Evolutionary conservation across 495 filamentous ascomycete species (phyloP).

Genomic region (Penicillium cosmopolitanum): DNA sequence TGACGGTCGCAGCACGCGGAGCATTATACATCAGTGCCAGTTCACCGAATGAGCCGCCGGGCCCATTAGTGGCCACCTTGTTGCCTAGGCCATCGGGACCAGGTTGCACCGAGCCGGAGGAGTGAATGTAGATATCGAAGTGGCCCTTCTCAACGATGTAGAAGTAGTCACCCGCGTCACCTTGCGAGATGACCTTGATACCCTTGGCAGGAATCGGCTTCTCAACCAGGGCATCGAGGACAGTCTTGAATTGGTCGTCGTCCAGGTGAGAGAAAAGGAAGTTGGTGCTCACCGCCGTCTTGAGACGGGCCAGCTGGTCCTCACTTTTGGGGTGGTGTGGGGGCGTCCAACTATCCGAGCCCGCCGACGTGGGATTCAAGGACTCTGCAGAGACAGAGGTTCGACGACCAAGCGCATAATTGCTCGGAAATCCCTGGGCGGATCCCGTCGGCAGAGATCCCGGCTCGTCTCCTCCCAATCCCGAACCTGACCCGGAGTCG

Average conservation of each 20-base stretch:
- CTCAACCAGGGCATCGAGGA: slow-evolving; percentile 89
- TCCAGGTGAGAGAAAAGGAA: slow-evolving; percentile 95
- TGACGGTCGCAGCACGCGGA: slow-evolving; percentile 93
- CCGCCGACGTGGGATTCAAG: slow-evolving; percentile 81
- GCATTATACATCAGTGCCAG: slow-evolving; percentile 98
- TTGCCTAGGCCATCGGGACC: slow-evolving; percentile 83
- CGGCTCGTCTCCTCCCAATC: slow-evolving; percentile 28
- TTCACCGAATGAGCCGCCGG: slow-evolving; percentile 96
- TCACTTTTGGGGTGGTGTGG: slow-evolving; percentile 79
- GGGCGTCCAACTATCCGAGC: slow-evolving; percentile 87
- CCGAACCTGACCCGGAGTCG: slow-evolving; percentile 20
- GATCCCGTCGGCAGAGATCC: slow-evolving; percentile 37
- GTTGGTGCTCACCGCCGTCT: slow-evolving; percentile 80
- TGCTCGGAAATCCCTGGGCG: slow-evolving; percentile 77
- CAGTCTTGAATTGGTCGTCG: slow-evolving; percentile 84
- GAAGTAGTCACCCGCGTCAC: slow-evolving; percentile 95
- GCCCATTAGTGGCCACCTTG: slow-evolving; percentile 79
- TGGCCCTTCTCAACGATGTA: slow-evolving; percentile 91
- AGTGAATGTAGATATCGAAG: slow-evolving; percentile 92
- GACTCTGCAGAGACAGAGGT: slow-evolving; percentile 98
- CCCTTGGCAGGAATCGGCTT: slow-evolving; percentile 93
- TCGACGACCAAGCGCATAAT: slow-evolving; percentile 91
- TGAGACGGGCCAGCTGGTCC: slow-evolving; percentile 80
- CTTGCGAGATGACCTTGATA: slow-evolving; percentile 96
- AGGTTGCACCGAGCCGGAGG: slow-evolving; percentile 74